Evolutionary conservation across 2,329 filamentous ascomycete genomes (phyloP).

Genomic region (Aspergillus transmontanensis): DNA sequence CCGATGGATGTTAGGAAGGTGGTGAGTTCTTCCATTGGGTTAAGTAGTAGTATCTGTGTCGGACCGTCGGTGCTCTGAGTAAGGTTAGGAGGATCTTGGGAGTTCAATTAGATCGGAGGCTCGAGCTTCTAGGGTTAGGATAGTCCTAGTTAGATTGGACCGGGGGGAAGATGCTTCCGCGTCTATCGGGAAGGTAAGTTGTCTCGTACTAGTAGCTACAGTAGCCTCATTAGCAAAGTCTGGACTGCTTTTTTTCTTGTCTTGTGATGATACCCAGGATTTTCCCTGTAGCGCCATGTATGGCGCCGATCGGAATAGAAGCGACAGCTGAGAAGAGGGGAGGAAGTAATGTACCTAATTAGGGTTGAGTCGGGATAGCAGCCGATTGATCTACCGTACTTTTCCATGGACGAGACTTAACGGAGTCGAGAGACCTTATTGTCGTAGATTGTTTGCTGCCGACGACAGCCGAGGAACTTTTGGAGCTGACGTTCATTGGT

Average conservation of each 20-base stretch:
- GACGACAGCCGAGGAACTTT: slow-evolving; percentile 1
- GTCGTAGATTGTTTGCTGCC: background rate
- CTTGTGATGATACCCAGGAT: slow-evolving; percentile 1
- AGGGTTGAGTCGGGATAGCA: slow-evolving; percentile 1
- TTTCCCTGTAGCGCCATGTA: slow-evolving; percentile 1
- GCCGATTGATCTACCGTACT: slow-evolving; percentile 4
- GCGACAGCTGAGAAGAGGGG: background rate
- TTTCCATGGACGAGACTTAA: background rate
- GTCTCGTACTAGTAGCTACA: background rate
- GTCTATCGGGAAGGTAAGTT: background rate
- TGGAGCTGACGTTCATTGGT: background rate
- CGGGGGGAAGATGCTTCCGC: background rate
- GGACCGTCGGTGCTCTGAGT: background rate
- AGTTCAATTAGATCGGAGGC: background rate
- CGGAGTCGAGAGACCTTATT: background rate
- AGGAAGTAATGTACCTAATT: slow-evolving; percentile 4
- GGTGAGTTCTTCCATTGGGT: slow-evolving; percentile 24
- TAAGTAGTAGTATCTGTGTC: background rate
- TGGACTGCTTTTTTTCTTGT: background rate
- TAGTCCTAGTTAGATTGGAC: background rate
- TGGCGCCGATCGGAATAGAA: slow-evolving; percentile 6
- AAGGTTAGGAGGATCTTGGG: background rate
- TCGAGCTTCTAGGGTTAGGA: background rate
- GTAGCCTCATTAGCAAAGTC: background rate
- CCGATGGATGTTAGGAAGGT: slow-evolving; percentile 48